These are phyloP conservation scores for Malassezia pachydermatis DNA, from an alignment of 1,284 basidiomycete genomes.

Conservation along the genomic window DNA sequence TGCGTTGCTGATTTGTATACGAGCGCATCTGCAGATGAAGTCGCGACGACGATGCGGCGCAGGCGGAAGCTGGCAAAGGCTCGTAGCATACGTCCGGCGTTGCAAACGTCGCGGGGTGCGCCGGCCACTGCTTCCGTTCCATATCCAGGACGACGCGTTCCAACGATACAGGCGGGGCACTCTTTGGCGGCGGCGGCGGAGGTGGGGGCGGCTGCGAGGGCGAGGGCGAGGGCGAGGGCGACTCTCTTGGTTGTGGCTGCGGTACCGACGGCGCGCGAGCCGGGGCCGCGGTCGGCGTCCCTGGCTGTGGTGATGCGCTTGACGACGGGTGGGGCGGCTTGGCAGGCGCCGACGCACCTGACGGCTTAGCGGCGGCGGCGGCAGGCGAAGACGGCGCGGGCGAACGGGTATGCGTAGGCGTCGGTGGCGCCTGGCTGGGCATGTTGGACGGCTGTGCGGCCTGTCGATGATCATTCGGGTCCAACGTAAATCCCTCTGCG, in stretches of 20 bases:
- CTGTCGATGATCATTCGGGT: conserved; percentile 40
- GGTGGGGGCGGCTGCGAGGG: neutral
- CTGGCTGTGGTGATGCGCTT: neutral
- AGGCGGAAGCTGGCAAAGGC: neutral
- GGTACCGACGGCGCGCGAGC: neutral
- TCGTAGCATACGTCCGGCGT: neutral
- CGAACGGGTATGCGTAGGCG: too few relatives aligned
- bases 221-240: too few relatives aligned
- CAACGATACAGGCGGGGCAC: neutral
- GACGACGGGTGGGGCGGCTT: neutral
- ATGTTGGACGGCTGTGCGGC: conserved; percentile 30
- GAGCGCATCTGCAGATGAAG: neutral
- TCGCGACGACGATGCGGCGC: neutral
- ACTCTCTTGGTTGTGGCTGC: too few relatives aligned
- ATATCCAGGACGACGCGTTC: conserved; percentile 8
- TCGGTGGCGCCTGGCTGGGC: conserved; percentile 9
- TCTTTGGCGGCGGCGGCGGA: neutral
- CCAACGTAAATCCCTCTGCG: conserved; percentile 42
- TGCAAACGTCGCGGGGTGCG: conserved; percentile 4
- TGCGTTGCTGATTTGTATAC: too few relatives aligned
- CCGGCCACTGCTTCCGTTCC: conserved; percentile 3
- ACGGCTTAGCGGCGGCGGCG: neutral
- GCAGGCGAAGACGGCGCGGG: neutral
- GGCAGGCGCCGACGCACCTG: neutral
- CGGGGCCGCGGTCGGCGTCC: neutral